Base-by-base conservation (phyloP, 2,329 filamentous ascomycete genomes). In the Neonectria ditissima region DNA sequence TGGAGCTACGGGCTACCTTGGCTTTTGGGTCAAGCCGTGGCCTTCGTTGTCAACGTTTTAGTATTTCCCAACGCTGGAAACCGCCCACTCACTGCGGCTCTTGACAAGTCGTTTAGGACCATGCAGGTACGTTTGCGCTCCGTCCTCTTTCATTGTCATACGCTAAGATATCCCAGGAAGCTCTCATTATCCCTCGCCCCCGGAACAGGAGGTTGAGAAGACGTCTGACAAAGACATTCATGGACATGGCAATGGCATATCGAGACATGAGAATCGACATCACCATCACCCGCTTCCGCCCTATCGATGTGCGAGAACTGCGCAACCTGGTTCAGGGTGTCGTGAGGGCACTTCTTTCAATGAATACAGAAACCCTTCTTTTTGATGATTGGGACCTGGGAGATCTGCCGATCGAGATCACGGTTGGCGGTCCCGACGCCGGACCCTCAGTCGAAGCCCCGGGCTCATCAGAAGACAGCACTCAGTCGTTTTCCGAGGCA, bases 21-120 rank as follows among this genome's bases (percentile, higher is more conserved):
- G 85, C 72, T 84, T 2, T 63, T 87, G 8, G 87, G 87, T 0
- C 85, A 88, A 69, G 84, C 79, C 1, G 80, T 89, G 55, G 81
- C 82, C 52, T 75, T 89, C 34, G 54, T 81, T 16, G 76, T 87
- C 24, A 86, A 84, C 67, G 73, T 81, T 41, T 54, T 79, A 10
- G 67, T 89, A 4, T 82, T 82, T 63, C 86, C 87, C 2, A 86
- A 88, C 71, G 82, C 84, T n/a, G 86, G 86, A 5, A 81, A 86
- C 11, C 80, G 84, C 47, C 80, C 82, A 8, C 72, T 89, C 9
- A 85, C 86, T 2, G 77, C 78, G 5, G 74, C 80, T 7, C 72
- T 87, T 41, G 81, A 86, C 65, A 74, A 80, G 58, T 79, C 83
- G 1, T 84, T 87, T 56, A 72, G 65, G 10, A 76, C 81, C 6